phyloP scores from a whole-genome alignment of 1,284 basidiomycete genomes.

The Ustilago tritici region DNA sequence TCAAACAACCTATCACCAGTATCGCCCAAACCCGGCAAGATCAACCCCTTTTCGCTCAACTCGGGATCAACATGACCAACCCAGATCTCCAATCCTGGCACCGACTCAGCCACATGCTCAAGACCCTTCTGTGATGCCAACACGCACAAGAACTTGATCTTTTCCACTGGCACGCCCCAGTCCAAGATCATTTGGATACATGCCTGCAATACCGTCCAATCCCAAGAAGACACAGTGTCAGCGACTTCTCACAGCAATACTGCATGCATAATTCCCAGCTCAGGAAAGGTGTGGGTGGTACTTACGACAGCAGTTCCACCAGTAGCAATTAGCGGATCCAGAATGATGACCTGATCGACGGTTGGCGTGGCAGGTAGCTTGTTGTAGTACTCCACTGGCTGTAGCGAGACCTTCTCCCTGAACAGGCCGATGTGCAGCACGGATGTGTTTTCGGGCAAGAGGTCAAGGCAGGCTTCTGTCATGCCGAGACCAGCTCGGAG shows the following conservation, averaged over 20 bases:
- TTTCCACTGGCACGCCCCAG: slow-evolving; percentile 68
- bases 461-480: slow-evolving; percentile 82
- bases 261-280: neutral
- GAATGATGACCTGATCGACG: slow-evolving; percentile 83
- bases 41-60: slow-evolving; percentile 59
- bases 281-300: neutral
- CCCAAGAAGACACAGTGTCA: neutral
- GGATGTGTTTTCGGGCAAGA: slow-evolving; percentile 83
- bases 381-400: slow-evolving; percentile 80
- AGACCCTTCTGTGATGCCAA: slow-evolving; percentile 84
- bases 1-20: slow-evolving; percentile 62
- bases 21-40: slow-evolving; percentile 65
- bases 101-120: slow-evolving; percentile 76
- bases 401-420: slow-evolving; percentile 87
- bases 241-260: no score
- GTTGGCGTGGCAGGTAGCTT: slow-evolving; percentile 79
- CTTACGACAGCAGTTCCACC: slow-evolving; percentile 85
- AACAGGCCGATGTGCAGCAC: slow-evolving; percentile 92
- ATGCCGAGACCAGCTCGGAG: slow-evolving; percentile 93
- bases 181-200: slow-evolving; percentile 66
- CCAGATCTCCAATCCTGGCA: slow-evolving; percentile 83
- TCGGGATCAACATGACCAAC: slow-evolving; percentile 60
- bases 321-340: slow-evolving; percentile 91
- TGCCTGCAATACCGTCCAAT: slow-evolving; percentile 27
- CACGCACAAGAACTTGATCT: slow-evolving; percentile 86